Evolutionary conservation across 257 asterid genomes (phyloP).

Genomic region (Leonotis leonurus): DNA sequence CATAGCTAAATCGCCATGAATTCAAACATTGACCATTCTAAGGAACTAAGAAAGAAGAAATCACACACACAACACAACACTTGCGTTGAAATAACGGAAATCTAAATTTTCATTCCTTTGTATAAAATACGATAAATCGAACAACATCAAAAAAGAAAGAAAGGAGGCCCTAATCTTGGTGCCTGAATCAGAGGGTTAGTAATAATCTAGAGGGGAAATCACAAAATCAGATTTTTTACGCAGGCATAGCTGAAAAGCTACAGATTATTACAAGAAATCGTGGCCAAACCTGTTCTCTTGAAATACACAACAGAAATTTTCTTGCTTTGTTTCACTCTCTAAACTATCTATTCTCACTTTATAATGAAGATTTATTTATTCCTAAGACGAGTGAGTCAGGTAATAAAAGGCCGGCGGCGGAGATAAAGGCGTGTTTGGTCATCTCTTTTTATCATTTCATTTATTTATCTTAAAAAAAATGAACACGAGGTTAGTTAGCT

Average conservation of each 20-base stretch:
- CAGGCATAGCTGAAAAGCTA: not conserved
- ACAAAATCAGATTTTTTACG: not conserved
- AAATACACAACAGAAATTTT: constrained; percentile 20
- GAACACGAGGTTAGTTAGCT: not conserved
- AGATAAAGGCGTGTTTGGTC: constrained; percentile 30
- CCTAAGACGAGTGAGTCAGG: not conserved
- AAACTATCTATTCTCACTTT: not conserved
- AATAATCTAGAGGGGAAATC: not conserved
- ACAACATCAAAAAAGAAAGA: not conserved
- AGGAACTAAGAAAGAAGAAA: not conserved
- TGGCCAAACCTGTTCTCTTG: constrained; percentile 35
- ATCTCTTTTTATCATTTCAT: constrained; percentile 4
- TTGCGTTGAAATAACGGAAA: not conserved
- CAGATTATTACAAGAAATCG: constrained; percentile 29
- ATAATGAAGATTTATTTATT: not conserved
- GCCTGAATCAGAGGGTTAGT: constrained; percentile 10
- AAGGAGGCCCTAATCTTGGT: not conserved
- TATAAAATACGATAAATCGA: not conserved
- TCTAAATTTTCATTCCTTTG: not conserved
- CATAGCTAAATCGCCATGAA: constrained; percentile 1
- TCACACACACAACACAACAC: not conserved
- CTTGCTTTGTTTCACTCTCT: not conserved
- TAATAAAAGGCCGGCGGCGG: constrained; percentile 15
- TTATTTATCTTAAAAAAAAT: not conserved
- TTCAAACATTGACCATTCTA: not conserved